Evolutionary conservation across 2,329 filamentous ascomycete genomes (phyloP).

Genomic region (Lachnellula subtilissima): DNA sequence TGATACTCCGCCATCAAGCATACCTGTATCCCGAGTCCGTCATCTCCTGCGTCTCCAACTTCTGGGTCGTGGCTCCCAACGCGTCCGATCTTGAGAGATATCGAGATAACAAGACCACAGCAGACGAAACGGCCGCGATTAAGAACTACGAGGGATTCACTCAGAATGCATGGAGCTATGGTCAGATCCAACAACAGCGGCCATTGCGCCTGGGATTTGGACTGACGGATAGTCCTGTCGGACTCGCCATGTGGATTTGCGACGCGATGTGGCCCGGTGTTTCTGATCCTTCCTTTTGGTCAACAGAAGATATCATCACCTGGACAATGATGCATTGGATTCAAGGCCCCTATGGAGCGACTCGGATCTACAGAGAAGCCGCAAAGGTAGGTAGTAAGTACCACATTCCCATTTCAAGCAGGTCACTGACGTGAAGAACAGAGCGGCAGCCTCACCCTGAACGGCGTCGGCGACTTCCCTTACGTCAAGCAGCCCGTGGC

Average conservation of each 20-base stretch:
- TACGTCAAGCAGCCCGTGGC: constrained; percentile 5
- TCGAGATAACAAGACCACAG: not conserved
- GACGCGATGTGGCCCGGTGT: constrained; percentile 9
- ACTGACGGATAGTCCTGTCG: constrained; percentile 32
- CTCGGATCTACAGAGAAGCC: constrained; percentile 18
- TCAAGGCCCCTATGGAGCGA: constrained; percentile 15
- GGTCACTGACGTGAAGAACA: not conserved
- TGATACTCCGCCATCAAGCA: constrained; percentile 11
- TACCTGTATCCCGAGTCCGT: constrained; percentile 5
- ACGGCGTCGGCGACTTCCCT: not conserved
- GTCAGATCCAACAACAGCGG: constrained; percentile 1
- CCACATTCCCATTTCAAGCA: not conserved
- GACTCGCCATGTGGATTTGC: constrained; percentile 28
- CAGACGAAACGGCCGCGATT: constrained; percentile 5
- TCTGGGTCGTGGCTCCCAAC: constrained; percentile 9
- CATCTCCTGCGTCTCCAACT: constrained; percentile 7
- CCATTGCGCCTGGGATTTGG: constrained; percentile 13
- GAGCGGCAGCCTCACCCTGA: not conserved
- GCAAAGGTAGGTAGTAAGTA: not conserved
- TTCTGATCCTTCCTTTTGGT: constrained; percentile 6
- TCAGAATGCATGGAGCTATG: not conserved
- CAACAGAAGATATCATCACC: constrained; percentile 21
- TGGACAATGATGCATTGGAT: constrained; percentile 24
- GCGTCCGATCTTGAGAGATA: constrained; percentile 5
- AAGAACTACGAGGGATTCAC: not conserved